phyloP scores from a whole-genome alignment of 495 filamentous ascomycete genomes.

The Chaetomium cochliodes region DNA sequence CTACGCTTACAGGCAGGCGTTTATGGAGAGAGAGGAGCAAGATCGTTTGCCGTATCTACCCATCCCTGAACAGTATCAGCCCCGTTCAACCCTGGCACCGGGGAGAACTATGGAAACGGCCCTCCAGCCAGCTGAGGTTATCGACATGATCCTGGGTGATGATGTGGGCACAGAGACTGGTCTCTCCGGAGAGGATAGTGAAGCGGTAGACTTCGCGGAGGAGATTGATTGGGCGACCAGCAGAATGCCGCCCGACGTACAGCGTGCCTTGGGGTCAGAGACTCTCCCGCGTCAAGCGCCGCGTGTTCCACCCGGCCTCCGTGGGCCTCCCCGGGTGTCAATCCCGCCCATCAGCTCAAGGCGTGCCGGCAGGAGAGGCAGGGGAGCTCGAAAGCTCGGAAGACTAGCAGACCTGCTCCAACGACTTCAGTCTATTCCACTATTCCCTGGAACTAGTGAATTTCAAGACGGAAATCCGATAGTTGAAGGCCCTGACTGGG shows the following conservation, averaged over 20 bases:
- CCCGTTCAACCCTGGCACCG: background rate
- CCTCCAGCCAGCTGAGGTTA: background rate
- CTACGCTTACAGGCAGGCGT: constrained; percentile 12
- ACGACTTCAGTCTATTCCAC: background rate
- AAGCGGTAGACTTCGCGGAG: background rate
- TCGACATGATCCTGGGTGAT: background rate
- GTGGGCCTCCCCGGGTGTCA: background rate
- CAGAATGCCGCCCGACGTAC: background rate
- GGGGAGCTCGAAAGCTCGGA: background rate
- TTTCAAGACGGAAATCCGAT: background rate
- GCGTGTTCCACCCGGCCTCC: too few species aligned
- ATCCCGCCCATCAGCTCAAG: background rate
- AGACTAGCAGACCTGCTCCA: background rate
- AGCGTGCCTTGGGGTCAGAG: background rate
- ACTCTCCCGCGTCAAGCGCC: background rate
- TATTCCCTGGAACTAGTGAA: background rate
- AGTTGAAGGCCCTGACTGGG: constrained; percentile 27
- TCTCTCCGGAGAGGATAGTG: background rate
- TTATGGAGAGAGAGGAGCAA: background rate
- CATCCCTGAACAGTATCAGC: constrained; percentile 12
- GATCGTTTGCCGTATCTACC: background rate
- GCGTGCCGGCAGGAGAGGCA: background rate
- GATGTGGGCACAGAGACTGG: background rate
- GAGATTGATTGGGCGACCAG: background rate
- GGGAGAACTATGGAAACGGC: background rate